A percentile compares a stretch with the other conserved stretches of the same genome.
Evolutionary conservation across 805 yeast species (phyloP).

Genomic region (Ogataea pilisensis): DNA sequence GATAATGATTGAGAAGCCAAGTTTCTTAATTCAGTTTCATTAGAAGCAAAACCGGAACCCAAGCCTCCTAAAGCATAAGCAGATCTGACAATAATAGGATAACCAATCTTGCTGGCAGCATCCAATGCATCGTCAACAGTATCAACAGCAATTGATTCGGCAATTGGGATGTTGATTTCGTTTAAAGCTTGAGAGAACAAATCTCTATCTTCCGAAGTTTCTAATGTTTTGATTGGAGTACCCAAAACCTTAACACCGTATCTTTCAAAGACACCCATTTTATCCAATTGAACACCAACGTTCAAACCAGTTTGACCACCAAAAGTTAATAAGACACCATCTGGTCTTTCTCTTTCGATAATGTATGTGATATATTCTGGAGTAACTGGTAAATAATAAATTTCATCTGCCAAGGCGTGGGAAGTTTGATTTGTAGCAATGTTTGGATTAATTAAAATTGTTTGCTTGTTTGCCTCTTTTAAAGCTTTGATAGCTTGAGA

Average conservation of each 20-base stretch:
- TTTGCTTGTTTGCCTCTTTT: constrained; percentile 96
- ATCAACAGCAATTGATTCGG: constrained; percentile 83
- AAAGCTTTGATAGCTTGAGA: constrained; percentile 98
- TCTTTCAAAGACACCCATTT: constrained; percentile 76
- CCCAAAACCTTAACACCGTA: constrained; percentile 95
- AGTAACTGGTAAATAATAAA: constrained; percentile 95
- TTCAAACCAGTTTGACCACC: constrained; percentile 98
- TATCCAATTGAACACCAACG: constrained; percentile 88
- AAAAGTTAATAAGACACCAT: constrained; percentile 93
- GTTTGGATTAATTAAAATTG: constrained; percentile 93
- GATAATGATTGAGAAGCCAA: constrained; percentile 92
- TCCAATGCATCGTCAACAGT: constrained; percentile 74
- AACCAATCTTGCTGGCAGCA: constrained; percentile 85
- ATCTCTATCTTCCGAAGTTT: constrained; percentile 98
- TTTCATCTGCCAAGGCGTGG: constrained; percentile 96
- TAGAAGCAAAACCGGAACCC: constrained; percentile 96
- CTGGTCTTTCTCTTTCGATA: constrained; percentile 92
- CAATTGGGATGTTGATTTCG: constrained; percentile 93
- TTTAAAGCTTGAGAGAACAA: constrained; percentile 92
- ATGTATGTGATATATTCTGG: constrained; percentile 96
- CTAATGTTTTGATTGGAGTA: constrained; percentile 92
- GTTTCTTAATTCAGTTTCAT: constrained; percentile 74
- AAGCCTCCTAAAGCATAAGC: constrained; percentile 97
- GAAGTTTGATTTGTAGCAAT: constrained; percentile 99
- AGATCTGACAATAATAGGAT: constrained; percentile 95